Percentiles rank a stretch among this genome's conserved stretches.
Conservation (phyloP, 225 moss, liverwort and hornwort species). For the Marchantia paleacea region DNA sequence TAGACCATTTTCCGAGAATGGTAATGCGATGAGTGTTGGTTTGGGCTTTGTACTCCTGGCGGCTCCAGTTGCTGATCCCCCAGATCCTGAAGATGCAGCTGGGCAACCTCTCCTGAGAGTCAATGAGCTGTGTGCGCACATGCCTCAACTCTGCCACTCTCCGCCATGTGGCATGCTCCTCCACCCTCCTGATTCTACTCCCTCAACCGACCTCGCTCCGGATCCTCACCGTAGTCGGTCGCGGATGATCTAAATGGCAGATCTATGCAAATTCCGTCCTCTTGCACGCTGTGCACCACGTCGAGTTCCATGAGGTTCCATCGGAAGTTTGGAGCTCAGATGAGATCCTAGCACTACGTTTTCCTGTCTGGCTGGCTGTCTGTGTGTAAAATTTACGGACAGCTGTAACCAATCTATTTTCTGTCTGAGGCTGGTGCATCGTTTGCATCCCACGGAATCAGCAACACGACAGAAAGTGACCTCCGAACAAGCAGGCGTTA, state of each 20-base stretch:
- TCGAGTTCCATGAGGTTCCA: not conserved
- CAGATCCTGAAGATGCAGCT: conserved; percentile 2
- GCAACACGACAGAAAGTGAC: conserved; percentile 3
- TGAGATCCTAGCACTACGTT: not conserved
- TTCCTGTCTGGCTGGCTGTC: not conserved
- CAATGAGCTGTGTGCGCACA: conserved; percentile 14
- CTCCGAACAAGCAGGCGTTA: not conserved
- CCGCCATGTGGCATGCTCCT: not conserved
- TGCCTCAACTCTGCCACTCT: not conserved
- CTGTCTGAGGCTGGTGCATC: not conserved
- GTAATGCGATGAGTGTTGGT: not conserved
- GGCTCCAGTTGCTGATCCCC: not conserved
- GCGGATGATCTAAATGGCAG: not conserved
- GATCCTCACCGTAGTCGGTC: no score
- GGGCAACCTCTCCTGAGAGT: not conserved
- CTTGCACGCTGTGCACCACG: not conserved
- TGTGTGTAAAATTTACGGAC: not conserved
- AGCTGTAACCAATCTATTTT: not conserved
- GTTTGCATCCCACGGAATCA: not conserved
- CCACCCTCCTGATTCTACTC: no score
- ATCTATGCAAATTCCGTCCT: not conserved
- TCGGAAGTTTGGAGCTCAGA: not conserved
- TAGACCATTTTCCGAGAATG: not conserved
- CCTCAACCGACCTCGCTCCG: not conserved
- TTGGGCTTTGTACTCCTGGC: not conserved